These are phyloP conservation scores for Diophrys sp. DNA, from an alignment of 73 alveolate genomes.

Conservation along the genomic window DNA sequence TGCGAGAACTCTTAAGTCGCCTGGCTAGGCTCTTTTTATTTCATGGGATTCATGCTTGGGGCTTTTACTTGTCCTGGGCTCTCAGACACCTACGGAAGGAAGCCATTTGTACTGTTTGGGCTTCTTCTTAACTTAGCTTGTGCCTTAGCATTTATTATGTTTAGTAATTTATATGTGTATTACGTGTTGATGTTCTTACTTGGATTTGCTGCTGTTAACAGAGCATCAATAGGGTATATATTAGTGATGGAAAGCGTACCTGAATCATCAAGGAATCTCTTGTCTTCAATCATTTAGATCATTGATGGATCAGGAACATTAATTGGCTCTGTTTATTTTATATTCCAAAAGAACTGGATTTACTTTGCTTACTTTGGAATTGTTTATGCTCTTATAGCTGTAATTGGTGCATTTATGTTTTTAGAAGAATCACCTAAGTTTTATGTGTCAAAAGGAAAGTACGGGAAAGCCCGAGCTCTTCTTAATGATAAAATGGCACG, in stretches of 20 bases:
- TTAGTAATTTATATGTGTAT: background rate
- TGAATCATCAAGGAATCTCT: background rate
- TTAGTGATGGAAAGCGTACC: background rate
- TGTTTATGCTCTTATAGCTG: background rate
- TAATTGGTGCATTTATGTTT: background rate
- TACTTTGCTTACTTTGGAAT: background rate
- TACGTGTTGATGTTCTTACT: background rate
- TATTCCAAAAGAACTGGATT: background rate
- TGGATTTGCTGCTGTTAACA: background rate
- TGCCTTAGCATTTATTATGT: background rate
- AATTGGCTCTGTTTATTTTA: background rate
- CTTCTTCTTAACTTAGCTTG: background rate
- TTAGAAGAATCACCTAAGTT: conserved; percentile 1
- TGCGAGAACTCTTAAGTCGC: background rate
- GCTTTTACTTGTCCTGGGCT: background rate
- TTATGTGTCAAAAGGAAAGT: background rate
- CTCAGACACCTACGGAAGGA: conserved; percentile 6
- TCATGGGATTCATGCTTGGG: conserved; percentile 9
- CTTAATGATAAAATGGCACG: background rate
- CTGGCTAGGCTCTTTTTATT: conserved; percentile 5
- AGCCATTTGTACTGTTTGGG: background rate
- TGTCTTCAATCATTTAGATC: background rate
- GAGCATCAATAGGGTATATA: background rate
- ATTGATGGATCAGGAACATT: background rate
- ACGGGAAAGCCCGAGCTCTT: background rate